Evolutionary conservation across 164 flowering plant species (phyloP), one percentile per base, ranked within the genome.

Genomic region (Liquidambar formosana): DNA sequence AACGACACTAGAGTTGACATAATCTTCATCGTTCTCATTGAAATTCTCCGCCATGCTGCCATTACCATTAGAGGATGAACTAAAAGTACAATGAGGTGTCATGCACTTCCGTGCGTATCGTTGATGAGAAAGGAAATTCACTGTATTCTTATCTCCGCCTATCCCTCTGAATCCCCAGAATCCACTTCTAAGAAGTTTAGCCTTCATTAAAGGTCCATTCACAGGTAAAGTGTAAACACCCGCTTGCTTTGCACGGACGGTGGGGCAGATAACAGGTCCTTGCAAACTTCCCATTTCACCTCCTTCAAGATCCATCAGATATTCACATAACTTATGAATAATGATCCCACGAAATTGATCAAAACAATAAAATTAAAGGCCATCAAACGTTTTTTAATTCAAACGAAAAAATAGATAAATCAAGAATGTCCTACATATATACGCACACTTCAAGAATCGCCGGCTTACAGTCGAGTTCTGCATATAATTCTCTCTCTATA

Each of bases 11-110:
- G 99, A 91, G 72, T 93, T 88, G 51, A 95, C 96, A 79, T 85
- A 95, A 71, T 95, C 97, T 33, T 84, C 90, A 68, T 95, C 92
- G 54, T 84, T 88, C 76, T 89, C 97, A 69, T 80, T 84, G 68
- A 88, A 95, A 60, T 90, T 91, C 76, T 85, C 97, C 0, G 97
- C 97, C 77, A 45, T 90, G 81, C 98, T 91, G 54, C 96, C 97
- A 74, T 80, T 91, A 46, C 85, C 97, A 78, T 89, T 61, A 6
- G 97, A 89, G 0, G 94, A 92, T 0, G 99, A 92, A 75, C 90
- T 89, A 72, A 82, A 88, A 70, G 77, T 86, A 74, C 97, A 88
- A 9, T 46, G 74, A 45, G 83, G 77, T 2, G 67, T 67, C 67
- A 22, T 77, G 77, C 69, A 73, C 69, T 69, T 83, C 25, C 78